phyloP scores from a whole-genome alignment of 306 rosid genomes.

The Crotalaria pallida region DNA sequence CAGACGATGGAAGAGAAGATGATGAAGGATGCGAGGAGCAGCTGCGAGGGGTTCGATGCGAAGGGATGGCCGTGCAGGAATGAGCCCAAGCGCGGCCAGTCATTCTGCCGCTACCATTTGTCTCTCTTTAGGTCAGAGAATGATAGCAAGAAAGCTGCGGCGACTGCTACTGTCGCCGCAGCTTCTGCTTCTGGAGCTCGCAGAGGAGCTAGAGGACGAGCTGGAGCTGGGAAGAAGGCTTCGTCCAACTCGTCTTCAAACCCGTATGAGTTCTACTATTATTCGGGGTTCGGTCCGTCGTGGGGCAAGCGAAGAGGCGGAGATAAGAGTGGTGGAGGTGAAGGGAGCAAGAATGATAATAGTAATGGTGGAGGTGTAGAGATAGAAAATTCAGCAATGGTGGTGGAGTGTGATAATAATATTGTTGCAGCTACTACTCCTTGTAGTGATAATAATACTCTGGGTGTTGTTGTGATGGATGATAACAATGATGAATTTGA shows the following conservation, averaged over 20 bases:
- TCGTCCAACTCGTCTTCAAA: constrained; percentile 13
- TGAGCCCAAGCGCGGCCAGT: constrained; percentile 27
- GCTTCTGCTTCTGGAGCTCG: background rate
- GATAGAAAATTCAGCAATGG: background rate
- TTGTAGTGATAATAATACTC: background rate
- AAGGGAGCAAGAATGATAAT: background rate
- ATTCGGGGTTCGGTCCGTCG: constrained; percentile 77
- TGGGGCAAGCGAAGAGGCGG: constrained; percentile 66
- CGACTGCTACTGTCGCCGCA: background rate
- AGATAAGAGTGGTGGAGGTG: constrained; percentile 31
- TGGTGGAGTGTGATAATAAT: background rate
- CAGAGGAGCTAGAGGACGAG: constrained; percentile 3
- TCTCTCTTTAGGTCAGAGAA: constrained; percentile 27
- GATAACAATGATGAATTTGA: constrained; percentile 30
- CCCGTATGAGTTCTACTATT: constrained; percentile 68
- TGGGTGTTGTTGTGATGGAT: background rate
- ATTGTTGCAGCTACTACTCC: background rate
- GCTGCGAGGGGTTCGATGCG: constrained; percentile 22
- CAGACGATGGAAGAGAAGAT: background rate
- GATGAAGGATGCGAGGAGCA: background rate
- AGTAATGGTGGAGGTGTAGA: background rate
- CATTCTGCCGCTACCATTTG: constrained; percentile 35
- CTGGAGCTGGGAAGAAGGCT: background rate
- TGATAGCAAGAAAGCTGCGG: background rate
- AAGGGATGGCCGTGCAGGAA: constrained; percentile 49